Evolutionary conservation across 2,329 filamentous ascomycete species (phyloP).

Genomic region (Penicillium sp.): DNA sequence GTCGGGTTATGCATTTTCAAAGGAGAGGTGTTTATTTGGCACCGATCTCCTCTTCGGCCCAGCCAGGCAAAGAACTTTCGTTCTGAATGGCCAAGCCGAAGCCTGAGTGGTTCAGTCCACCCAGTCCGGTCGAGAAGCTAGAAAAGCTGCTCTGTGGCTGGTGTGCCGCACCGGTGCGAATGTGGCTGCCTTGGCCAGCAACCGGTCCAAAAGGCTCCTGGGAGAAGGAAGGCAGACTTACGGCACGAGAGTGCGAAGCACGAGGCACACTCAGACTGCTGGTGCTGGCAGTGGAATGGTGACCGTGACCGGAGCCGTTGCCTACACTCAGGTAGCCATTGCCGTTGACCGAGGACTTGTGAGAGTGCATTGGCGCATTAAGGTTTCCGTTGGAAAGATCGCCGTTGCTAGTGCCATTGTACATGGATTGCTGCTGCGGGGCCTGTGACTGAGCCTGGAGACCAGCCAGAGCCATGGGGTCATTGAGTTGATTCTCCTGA

Average conservation of each 20-base stretch:
- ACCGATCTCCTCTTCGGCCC: constrained; percentile 63
- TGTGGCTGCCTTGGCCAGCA: constrained; percentile 33
- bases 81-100: constrained; percentile 61
- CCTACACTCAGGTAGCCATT: constrained; percentile 58
- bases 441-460: constrained; percentile 64
- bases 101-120: constrained; percentile 56
- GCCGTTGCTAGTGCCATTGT: constrained; percentile 68
- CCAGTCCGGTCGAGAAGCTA: constrained; percentile 58
- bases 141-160: constrained; percentile 54
- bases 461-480: constrained; percentile 41
- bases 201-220: constrained; percentile 55
- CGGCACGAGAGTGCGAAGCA: constrained; percentile 71
- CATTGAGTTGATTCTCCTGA: constrained; percentile 54
- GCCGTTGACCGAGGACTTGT: constrained; percentile 57
- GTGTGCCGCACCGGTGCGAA: constrained; percentile 37
- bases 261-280: constrained; percentile 52
- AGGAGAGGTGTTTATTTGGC: constrained; percentile 46
- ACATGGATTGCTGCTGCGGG: constrained; percentile 74
- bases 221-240: constrained; percentile 76
- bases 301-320: constrained; percentile 64
- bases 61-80: constrained; percentile 58
- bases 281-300: constrained; percentile 67
- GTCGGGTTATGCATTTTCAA: constrained; percentile 16
- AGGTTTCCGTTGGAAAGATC: constrained; percentile 58
- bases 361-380: constrained; percentile 45